Evolutionary conservation across 2,329 filamentous ascomycete species (phyloP).

Genomic region (Didymella glomerata): DNA sequence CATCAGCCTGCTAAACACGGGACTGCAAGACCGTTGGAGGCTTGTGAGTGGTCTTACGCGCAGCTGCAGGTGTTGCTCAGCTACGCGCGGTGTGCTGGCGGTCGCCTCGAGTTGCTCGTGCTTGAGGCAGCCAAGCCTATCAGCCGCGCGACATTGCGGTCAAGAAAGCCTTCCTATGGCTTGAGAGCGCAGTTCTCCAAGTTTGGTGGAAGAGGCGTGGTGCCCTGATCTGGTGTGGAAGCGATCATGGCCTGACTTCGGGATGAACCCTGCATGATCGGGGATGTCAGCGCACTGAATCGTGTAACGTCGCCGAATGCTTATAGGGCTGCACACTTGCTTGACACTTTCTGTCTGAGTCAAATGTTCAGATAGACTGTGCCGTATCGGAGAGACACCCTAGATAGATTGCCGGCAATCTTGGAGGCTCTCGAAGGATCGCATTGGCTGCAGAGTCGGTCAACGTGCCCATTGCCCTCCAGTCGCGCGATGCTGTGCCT

Average conservation of each 20-base stretch:
- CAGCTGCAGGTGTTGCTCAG: slow-evolving; percentile 4
- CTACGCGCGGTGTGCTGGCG: slow-evolving; percentile 1
- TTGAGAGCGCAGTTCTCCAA: neutral
- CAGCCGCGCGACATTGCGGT: neutral
- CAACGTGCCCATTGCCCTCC: too few relatives aligned
- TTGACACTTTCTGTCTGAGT: neutral
- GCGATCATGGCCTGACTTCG: neutral
- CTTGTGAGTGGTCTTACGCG: slow-evolving; percentile 14
- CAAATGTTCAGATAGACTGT: neutral
- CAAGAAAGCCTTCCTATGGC: neutral
- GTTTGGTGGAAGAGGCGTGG: neutral
- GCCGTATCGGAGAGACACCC: neutral
- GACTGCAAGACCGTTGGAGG: slow-evolving; percentile 9
- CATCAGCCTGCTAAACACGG: neutral
- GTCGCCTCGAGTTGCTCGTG: slow-evolving; percentile 6
- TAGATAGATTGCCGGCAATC: neutral
- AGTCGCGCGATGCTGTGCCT: too few relatives aligned
- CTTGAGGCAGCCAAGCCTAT: neutral
- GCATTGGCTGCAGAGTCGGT: neutral
- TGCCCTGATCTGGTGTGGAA: neutral
- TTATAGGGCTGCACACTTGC: slow-evolving; percentile 5
- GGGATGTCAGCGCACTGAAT: slow-evolving; percentile 6
- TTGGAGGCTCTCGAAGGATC: neutral
- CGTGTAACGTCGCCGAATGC: slow-evolving; percentile 19
- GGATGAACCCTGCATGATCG: slow-evolving; percentile 12